Percentiles rank a stretch among this genome's conserved stretches.
These are phyloP conservation scores for Colletotrichum orbiculare DNA, from an alignment of 2,329 filamentous ascomycete species.

Conservation along the genomic window DNA sequence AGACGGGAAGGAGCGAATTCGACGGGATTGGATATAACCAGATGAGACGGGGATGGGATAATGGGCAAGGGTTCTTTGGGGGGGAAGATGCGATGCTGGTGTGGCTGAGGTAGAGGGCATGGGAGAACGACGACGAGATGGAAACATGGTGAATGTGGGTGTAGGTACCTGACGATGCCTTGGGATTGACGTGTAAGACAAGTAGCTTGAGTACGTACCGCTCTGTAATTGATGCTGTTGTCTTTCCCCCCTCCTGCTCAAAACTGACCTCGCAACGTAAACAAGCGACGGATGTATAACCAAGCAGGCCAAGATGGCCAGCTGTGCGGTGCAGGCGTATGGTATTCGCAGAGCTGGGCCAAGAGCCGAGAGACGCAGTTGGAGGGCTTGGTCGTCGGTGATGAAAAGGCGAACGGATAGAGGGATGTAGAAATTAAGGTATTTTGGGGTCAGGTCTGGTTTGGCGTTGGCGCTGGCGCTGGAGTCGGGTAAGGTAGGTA, in stretches of 20 bases:
- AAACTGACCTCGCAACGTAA: too few species aligned
- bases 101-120: constrained; percentile 1
- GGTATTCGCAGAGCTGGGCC: constrained; percentile 1
- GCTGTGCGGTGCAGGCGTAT: constrained; percentile 9
- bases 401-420: neutral
- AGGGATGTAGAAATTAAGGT: constrained; percentile 15
- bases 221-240: neutral
- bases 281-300: too few species aligned
- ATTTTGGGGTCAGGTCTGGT: neutral
- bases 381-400: too few species aligned
- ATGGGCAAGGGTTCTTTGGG: neutral
- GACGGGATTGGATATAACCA: neutral
- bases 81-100: neutral
- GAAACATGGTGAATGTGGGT: neutral
- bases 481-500: constrained; percentile 1
- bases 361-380: too few species aligned
- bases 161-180: constrained; percentile 22
- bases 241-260: neutral
- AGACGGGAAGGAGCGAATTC: too few species aligned
- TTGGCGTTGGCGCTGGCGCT: neutral
- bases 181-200: constrained; percentile 13
- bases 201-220: constrained; percentile 32
- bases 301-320: constrained; percentile 1
- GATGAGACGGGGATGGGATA: constrained; percentile 19
- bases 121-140: constrained; percentile 1